Percentiles rank a stretch among this genome's conserved stretches.
phyloP scores from a whole-genome alignment of 116 monocot species.

The Zostera marina region DNA sequence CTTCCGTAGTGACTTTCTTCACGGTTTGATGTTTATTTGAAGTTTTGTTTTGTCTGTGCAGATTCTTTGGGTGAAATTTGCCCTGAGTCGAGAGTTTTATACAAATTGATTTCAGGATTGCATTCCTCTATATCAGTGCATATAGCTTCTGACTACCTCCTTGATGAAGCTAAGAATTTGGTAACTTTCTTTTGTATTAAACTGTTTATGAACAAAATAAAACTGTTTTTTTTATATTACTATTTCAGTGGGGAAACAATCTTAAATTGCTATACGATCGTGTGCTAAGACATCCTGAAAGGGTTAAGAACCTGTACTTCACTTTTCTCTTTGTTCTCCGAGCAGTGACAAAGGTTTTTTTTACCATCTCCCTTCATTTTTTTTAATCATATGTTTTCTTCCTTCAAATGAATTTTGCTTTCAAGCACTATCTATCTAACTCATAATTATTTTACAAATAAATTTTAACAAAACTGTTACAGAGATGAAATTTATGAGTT shows the following conservation, averaged over 20 bases:
- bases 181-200: conserved; percentile 1
- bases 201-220: too few relatives aligned
- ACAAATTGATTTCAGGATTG: conserved; percentile 91
- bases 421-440: too few relatives aligned
- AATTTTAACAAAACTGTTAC: not conserved
- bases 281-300: conserved; percentile 55
- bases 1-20: too few relatives aligned
- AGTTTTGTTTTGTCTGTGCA: conserved; percentile 14
- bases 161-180: conserved; percentile 40
- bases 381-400: too few relatives aligned
- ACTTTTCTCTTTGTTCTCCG: conserved; percentile 96
- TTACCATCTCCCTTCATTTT: too few relatives aligned
- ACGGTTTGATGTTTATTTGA: too few relatives aligned
- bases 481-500: not conserved
- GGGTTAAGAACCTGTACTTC: conserved; percentile 75
- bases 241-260: conserved; percentile 74
- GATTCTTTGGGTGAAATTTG: conserved; percentile 86
- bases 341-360: conserved; percentile 75
- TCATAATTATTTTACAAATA: too few relatives aligned
- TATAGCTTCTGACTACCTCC: conserved; percentile 86
- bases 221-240: not conserved
- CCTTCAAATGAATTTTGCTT: too few relatives aligned
- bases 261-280: conserved; percentile 69
- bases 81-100: conserved; percentile 63
- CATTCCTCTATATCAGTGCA: conserved; percentile 93